Evolutionary conservation across 2,329 filamentous ascomycete genomes (phyloP), one percentile per base, ranked within the genome.

Genomic region (Teratosphaeriaceae sp.): DNA sequence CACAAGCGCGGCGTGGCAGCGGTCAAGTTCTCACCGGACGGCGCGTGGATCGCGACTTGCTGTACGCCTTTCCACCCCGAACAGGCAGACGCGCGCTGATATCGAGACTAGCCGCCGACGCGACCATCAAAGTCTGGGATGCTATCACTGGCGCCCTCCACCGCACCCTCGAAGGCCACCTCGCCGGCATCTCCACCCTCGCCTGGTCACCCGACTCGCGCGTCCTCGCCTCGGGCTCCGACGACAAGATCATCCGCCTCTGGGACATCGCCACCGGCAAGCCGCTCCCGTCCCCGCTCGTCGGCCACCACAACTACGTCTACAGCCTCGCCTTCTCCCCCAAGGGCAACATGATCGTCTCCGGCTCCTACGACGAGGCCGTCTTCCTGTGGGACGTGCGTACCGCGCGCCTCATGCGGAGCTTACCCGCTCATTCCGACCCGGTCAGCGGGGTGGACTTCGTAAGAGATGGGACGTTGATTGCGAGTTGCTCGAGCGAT

Each of bases 351-450:
- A 95, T 97, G 61, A 77, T 98, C 24, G 92, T 89, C 13, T 94
- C 86, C 52, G 92, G 92, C 11, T 94, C 86, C 51, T 97, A 96
- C 66, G 92, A 98, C 54, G 92, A 98, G 70, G 92, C 92, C 3
- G 88, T 98, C 0, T 96, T 95, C 52, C 68, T 98, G 4, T 98
- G 92, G 92, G 92, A 98, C 64, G 86, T 97, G 12, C 78, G 92
- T 12, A 87, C 88, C 0, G 89, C 88, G 0, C 75, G 84, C 18
- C 73, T 92, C 24, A 95, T 98, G 88, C 79, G 88, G 42, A 89
- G 84, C 49, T 68, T 98, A 27, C 92, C 92, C 1, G 92, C 92
- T 2, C 92, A 98, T 59, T 94, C 88, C 21, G 92, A 98, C 62
- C 92, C 92, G 0, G 90, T 98, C 1, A 82, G 84, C 43, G 88